Evolutionary conservation across 2,329 filamentous ascomycete genomes (phyloP), one percentile per base, ranked within the genome.

Genomic region (Remersonia thermophila): DNA sequence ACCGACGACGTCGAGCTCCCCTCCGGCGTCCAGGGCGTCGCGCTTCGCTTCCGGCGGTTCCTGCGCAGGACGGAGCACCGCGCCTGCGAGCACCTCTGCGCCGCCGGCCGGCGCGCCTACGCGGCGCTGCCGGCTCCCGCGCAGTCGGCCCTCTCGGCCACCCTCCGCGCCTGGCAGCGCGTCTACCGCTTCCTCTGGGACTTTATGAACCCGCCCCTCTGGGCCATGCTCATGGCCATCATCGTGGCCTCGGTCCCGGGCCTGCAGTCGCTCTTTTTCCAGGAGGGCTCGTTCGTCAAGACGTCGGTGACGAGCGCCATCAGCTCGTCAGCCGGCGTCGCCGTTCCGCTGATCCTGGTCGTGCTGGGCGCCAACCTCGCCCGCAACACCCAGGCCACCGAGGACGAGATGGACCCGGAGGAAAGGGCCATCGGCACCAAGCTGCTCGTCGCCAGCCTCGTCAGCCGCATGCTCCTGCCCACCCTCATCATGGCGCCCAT

Each of bases 161-260:
- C 59, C 7, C 50, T 54, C 33, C 46, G 39, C 9, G 47, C 62
- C 13, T 61, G 56, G 30, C 56, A 49, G 48, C 57, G 71, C 56
- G 43, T 83, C 48, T 59, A 73, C 47, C 61, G 60, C 33, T 86
- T 86, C 35, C 55, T 87, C 10, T 91, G 83, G 82, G 81, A 83
- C 32, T 94, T 95, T 57, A 96, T 98, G 89, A 96, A 96, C 59
- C 89, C 91, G 29, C 91, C 91, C 1, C 76, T 98, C 17, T 96
- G 87, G 86, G 87, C 91, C 20, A 96, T 98, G 91, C 65, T 96
- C 25, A 66, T 78, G 27, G 84, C 91, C n/a, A 79, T 96, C 31
- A 62, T 94, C 34, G 83, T 98, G 5, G 91, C 91, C 3, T 93
- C 86, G 1, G 73, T 95, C 5, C 91, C 91, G 0, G 54, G 65